Conservation (phyloP, 2,329 filamentous ascomycete genomes). For the Fonsecaea erecta region DNA sequence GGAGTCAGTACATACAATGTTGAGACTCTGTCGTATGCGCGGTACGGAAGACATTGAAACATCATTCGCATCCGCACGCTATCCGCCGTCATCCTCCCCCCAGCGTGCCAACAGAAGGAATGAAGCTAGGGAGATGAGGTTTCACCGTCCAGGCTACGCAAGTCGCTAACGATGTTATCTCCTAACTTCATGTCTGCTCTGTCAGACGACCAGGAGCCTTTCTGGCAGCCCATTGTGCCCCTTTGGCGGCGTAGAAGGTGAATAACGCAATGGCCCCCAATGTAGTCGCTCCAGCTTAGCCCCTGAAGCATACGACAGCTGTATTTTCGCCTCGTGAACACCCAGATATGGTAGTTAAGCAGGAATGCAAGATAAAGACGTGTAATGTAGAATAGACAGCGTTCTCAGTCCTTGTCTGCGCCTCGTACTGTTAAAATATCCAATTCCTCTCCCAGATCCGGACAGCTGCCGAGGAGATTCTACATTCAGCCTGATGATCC, state of each 20-base stretch:
- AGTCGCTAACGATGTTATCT: neutral
- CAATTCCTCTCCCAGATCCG: neutral
- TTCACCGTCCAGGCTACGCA: neutral
- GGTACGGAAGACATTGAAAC: neutral
- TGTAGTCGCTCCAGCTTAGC: neutral
- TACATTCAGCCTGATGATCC: no score
- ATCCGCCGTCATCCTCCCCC: neutral
- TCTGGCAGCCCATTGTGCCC: neutral
- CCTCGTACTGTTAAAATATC: no score
- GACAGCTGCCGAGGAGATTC: neutral
- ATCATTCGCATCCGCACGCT: conserved; percentile 1
- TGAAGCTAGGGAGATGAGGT: neutral
- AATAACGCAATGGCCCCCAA: neutral
- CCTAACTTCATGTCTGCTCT: neutral
- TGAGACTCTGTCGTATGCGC: neutral
- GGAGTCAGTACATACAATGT: neutral
- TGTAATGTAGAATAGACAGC: neutral
- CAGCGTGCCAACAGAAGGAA: neutral
- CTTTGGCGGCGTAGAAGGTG: no score
- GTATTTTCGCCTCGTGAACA: neutral
- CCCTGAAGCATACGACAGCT: neutral
- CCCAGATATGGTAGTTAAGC: neutral
- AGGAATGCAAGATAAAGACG: neutral
- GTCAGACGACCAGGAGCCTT: neutral
- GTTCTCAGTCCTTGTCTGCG: neutral